These are phyloP conservation scores for Cymbomonas tetramitiformis DNA, from an alignment of 139 green algal species.

Conservation along the genomic window DNA sequence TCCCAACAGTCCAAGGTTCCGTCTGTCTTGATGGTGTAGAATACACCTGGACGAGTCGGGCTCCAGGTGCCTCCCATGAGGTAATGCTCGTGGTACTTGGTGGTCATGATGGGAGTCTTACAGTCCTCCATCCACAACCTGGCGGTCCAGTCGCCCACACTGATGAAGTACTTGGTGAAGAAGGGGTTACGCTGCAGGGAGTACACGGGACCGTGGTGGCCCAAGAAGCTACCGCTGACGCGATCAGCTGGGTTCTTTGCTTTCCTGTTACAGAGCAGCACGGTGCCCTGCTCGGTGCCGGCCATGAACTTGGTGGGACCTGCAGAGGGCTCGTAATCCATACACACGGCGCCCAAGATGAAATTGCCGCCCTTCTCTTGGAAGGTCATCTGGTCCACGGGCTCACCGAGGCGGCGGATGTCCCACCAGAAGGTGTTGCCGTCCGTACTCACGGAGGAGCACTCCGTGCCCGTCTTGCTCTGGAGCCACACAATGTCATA, in stretches of 20 bases:
- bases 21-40: constrained; percentile 64
- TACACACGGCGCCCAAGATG: constrained; percentile 13
- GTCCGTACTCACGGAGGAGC: constrained; percentile 59
- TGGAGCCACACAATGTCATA: constrained; percentile 79
- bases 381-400: constrained; percentile 43
- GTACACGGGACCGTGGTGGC: constrained; percentile 72
- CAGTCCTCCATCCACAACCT: constrained; percentile 84
- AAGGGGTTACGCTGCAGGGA: constrained; percentile 66
- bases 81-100: constrained; percentile 56
- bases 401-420: constrained; percentile 60
- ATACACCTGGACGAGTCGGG: constrained; percentile 58
- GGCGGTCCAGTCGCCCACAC: constrained; percentile 74
- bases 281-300: constrained; percentile 63
- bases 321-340: constrained; percentile 68
- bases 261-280: constrained; percentile 74
- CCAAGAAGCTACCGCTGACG: constrained; percentile 50
- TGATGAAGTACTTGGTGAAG: constrained; percentile 83
- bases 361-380: constrained; percentile 39
- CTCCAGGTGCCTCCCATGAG: constrained; percentile 63
- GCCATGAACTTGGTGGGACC: constrained; percentile 91
- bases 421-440: constrained; percentile 54
- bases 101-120: constrained; percentile 67
- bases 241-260: constrained; percentile 75
- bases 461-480: constrained; percentile 79
- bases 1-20: constrained; percentile 78